A percentile compares a stretch with the other conserved stretches of the same genome.
These are phyloP conservation scores for Trypanosoma melophagium DNA, from an alignment of 208 protist genomes.

Conservation along the genomic window DNA sequence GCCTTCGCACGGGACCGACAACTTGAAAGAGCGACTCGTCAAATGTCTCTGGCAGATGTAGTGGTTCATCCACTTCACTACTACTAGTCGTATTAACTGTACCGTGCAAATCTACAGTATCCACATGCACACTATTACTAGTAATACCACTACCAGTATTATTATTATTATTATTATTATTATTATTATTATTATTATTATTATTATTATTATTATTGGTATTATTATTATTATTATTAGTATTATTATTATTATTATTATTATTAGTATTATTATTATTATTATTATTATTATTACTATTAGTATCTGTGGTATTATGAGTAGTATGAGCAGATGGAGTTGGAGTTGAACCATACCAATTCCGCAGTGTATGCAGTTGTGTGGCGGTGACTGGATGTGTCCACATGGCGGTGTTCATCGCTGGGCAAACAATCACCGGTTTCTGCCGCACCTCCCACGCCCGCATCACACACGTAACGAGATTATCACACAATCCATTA, in stretches of 20 bases:
- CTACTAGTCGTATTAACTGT: too few relatives aligned
- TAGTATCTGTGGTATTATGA: too few relatives aligned
- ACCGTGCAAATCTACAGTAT: too few relatives aligned
- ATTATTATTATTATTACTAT: too few relatives aligned
- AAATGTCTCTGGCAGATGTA: constrained; percentile 42
- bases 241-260: not conserved
- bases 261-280: not conserved
- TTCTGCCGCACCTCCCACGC: constrained; percentile 93
- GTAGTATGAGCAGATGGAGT: too few relatives aligned
- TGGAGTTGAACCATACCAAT: constrained; percentile 45
- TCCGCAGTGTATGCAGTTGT: constrained; percentile 67
- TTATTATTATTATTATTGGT: not conserved
- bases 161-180: too few relatives aligned
- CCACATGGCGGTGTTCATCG: constrained; percentile 99
- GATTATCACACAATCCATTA: constrained; percentile 94
- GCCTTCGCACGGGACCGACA: constrained; percentile 90
- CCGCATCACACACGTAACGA: constrained; percentile 93
- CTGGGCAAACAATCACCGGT: constrained; percentile 94
- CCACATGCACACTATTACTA: too few relatives aligned
- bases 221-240: not conserved
- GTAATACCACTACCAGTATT: too few relatives aligned
- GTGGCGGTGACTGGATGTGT: constrained; percentile 89
- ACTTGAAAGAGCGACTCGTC: constrained; percentile 75
- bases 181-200: not conserved
- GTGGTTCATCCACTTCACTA: too few relatives aligned